Evolutionary conservation across 331 rosid genomes (phyloP), one percentile per base, ranked within the genome.

Genomic region (Prunus yedoensis): DNA sequence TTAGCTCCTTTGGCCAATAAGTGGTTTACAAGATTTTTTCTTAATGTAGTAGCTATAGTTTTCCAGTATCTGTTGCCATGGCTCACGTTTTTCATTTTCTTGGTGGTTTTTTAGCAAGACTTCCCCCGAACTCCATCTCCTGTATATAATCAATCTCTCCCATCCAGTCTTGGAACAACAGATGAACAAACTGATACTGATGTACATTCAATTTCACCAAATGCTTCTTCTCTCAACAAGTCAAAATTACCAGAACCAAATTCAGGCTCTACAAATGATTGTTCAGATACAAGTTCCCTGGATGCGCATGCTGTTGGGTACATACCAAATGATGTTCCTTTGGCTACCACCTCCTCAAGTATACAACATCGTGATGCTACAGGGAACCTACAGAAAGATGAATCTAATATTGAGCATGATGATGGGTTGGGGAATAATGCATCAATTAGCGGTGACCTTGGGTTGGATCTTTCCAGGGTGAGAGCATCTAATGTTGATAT

Each of bases 91-190:
- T 46, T 78, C 13, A 2, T 54, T 72, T 72, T 73, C 2, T 45
- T 79, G 67, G 62, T 77, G 79, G 43, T 71, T 76, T 73, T 77
- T 64, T 68, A 87, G 94, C 87, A 87, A 74, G 94, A 87, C 82
- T 89, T 85, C 69, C 90, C 91, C 46, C 89, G 89, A 20, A 85
- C 90, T 9, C 90, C 90, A 46, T 89, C 91, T 79, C 88, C 91
- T 66, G 77, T 89, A 25, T 87, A 80, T 75, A 85, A 76, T 82
- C 87, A 80, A 35, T 77, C 94, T 77, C 80, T 74, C 78, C 74
- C 84, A 56, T 75, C 80, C 50, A 79, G 84, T 72, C 80, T 70
- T 49, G 76, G 87, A 65, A 77, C 86, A 76, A 68, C 81, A 41
- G 90, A 85, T 57, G 89, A 79, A 73, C 75, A 68, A 53, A 27